Conservation (phyloP, 1,139 yeast species). For the Scheffersomyces illinoinensis region DNA sequence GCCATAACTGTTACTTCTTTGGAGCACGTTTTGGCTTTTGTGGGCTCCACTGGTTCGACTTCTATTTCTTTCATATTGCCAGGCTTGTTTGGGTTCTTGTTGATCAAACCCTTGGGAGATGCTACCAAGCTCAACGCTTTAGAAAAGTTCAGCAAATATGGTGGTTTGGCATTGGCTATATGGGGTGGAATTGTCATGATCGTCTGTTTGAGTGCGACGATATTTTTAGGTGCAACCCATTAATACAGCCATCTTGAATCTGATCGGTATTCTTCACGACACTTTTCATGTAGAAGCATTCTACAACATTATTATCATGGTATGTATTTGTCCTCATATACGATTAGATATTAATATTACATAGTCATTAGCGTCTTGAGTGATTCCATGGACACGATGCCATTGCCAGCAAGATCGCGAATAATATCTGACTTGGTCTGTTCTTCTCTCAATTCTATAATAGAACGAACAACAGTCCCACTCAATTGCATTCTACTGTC, state of each 20-base stretch:
- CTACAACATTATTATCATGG: neutral
- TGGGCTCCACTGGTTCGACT: slow-evolving; percentile 94
- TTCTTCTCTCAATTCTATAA: neutral
- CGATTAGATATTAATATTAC: neutral
- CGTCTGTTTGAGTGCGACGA: slow-evolving; percentile 73
- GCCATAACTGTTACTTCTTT: slow-evolving; percentile 78
- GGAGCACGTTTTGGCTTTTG: slow-evolving; percentile 86
- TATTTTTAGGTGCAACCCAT: slow-evolving; percentile 60
- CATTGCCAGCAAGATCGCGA: neutral
- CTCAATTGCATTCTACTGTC: slow-evolving; percentile 1
- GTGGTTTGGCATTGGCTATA: slow-evolving; percentile 59
- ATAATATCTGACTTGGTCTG: neutral
- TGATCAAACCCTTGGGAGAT: slow-evolving; percentile 50
- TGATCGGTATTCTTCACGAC: neutral
- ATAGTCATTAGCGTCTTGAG: neutral
- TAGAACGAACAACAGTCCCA: neutral
- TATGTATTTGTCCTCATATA: neutral
- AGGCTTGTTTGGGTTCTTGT: slow-evolving; percentile 80
- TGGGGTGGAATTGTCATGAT: slow-evolving; percentile 84
- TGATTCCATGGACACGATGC: neutral
- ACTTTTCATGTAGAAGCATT: neutral
- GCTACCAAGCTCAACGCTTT: slow-evolving; percentile 35
- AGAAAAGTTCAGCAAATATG: slow-evolving; percentile 49
- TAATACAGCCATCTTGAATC: slow-evolving; percentile 10
- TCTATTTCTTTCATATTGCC: slow-evolving; percentile 92